These are phyloP conservation scores for Cyclanthera cordifolia DNA, from an alignment of 306 rosid genomes.

Conservation along the genomic window DNA sequence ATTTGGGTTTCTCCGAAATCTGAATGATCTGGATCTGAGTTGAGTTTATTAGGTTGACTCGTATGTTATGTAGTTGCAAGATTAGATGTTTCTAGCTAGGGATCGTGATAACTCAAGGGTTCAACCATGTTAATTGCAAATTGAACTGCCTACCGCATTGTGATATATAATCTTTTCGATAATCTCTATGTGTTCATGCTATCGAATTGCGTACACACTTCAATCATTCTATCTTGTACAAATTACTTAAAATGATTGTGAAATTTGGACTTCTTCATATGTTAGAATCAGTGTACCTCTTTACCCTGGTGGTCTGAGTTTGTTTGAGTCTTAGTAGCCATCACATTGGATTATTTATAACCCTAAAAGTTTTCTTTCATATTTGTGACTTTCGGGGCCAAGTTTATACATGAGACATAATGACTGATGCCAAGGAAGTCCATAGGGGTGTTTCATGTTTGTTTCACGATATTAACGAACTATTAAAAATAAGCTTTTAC, in stretches of 20 bases:
- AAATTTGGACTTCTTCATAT: background rate
- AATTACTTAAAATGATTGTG: background rate
- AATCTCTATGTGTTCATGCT: background rate
- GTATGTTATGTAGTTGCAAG: background rate
- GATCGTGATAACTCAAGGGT: background rate
- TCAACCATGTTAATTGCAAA: background rate
- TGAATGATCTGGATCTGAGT: background rate
- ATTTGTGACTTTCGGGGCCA: too few relatives aligned
- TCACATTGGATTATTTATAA: background rate
- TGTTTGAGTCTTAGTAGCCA: background rate
- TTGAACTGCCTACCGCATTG: background rate
- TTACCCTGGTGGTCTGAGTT: background rate
- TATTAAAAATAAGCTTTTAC: too few relatives aligned
- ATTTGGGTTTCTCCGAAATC: background rate
- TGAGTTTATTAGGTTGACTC: background rate
- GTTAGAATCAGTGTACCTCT: background rate
- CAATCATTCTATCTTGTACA: background rate
- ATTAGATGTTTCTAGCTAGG: background rate
- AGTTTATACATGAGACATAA: too few relatives aligned
- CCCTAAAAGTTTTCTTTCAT: background rate
- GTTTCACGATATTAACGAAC: too few relatives aligned
- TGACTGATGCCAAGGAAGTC: too few relatives aligned
- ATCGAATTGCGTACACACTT: background rate
- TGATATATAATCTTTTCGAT: background rate
- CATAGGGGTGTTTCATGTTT: too few relatives aligned